phyloP scores from a whole-genome alignment of 1,284 basidiomycete genomes.

The Heliocybe sulcata region DNA sequence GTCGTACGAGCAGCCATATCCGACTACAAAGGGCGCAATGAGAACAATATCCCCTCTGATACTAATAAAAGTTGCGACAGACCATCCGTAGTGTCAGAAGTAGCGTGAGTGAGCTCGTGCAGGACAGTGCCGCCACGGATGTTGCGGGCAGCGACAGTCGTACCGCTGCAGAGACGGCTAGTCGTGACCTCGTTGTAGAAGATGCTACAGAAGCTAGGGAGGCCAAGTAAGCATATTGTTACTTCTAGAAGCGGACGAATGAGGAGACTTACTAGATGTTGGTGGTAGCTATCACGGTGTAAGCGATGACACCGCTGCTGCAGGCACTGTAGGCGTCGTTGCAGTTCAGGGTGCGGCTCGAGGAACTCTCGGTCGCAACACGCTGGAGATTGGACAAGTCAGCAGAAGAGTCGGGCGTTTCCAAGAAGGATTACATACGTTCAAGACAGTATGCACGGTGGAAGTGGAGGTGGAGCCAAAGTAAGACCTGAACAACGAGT shows the following conservation, averaged over 20 bases:
- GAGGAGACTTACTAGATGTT: constrained; percentile 12
- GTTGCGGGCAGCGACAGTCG: constrained; percentile 16
- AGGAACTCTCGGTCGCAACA: constrained; percentile 18
- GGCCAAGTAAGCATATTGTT: neutral
- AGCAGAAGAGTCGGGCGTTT: too few relatives aligned
- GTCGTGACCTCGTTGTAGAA: constrained; percentile 18
- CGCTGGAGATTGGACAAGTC: neutral
- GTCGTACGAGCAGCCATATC: constrained; percentile 19
- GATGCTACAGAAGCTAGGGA: constrained; percentile 10
- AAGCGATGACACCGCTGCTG: constrained; percentile 14
- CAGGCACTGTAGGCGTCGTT: constrained; percentile 15
- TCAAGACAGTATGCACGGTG: constrained; percentile 11
- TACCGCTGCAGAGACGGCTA: constrained; percentile 16
- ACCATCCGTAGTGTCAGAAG: constrained; percentile 14
- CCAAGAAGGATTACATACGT: too few relatives aligned
- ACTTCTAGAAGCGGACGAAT: neutral
- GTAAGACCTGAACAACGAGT: constrained; percentile 16
- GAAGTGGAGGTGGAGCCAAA: constrained; percentile 15
- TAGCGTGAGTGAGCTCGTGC: constrained; percentile 20
- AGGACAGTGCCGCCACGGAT: constrained; percentile 18
- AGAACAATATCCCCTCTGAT: neutral
- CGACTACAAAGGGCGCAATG: constrained; percentile 11
- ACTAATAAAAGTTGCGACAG: neutral
- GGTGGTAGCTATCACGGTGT: constrained; percentile 14
- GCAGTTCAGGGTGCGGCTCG: constrained; percentile 16